These are phyloP conservation scores for Candida endomychidarum DNA, from an alignment of 805 yeast genomes.

Conservation along the genomic window DNA sequence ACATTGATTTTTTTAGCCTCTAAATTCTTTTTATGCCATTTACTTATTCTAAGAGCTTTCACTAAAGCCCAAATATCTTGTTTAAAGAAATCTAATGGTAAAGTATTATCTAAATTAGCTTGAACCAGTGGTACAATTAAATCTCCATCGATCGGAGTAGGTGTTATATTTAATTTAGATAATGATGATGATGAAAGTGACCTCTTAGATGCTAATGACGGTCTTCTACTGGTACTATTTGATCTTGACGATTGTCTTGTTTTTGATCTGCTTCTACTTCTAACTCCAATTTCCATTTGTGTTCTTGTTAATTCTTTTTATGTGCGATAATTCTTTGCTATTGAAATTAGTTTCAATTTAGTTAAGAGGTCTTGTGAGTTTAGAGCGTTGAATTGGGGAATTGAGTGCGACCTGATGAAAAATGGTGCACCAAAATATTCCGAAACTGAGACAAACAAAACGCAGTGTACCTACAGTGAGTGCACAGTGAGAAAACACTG, in stretches of 20 bases:
- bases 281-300: constrained; percentile 16
- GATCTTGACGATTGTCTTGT: constrained; percentile 37
- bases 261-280: constrained; percentile 23
- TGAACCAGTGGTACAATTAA: constrained; percentile 49
- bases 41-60: constrained; percentile 63
- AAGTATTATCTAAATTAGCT: constrained; percentile 66
- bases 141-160: constrained; percentile 29
- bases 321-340: background rate
- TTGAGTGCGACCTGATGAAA: no score
- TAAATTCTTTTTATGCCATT: constrained; percentile 68
- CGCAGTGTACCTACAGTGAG: no score
- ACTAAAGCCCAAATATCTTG: constrained; percentile 71
- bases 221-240: constrained; percentile 34
- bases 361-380: constrained; percentile 10
- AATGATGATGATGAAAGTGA: constrained; percentile 37
- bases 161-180: constrained; percentile 26
- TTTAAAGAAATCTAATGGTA: constrained; percentile 83
- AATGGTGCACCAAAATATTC: no score
- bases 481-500: no score
- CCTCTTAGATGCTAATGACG: constrained; percentile 31
- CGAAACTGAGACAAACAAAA: no score
- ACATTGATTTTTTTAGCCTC: constrained; percentile 46
- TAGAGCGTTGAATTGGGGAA: background rate
- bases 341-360: background rate
- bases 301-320: background rate